Conservation (phyloP, 2,329 filamentous ascomycete species). For the Nectriaceae sp. region DNA sequence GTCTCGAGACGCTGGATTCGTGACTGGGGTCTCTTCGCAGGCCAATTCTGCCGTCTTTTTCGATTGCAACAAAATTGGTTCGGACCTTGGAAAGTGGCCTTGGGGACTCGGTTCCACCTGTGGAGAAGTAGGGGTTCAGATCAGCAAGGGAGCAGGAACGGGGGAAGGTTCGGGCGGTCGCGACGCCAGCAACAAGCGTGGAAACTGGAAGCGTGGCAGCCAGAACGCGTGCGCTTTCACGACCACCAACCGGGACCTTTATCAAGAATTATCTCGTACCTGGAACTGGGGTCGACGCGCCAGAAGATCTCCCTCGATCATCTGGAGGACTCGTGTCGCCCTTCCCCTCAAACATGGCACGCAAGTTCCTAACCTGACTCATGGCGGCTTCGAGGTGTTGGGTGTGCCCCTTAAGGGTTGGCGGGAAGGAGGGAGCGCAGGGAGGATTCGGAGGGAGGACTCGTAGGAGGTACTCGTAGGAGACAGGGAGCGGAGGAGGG, state of each 20-base stretch:
- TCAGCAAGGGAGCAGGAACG: conserved; percentile 23
- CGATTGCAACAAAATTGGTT: conserved; percentile 74
- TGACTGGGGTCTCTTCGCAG: conserved; percentile 44
- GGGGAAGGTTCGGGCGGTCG: neutral
- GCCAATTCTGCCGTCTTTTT: conserved; percentile 62
- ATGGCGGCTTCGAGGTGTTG: conserved; percentile 44
- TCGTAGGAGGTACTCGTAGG: too few relatives aligned
- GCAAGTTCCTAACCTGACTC: conserved; percentile 73
- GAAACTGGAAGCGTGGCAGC: neutral
- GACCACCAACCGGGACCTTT: too few relatives aligned
- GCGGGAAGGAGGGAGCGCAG: too few relatives aligned
- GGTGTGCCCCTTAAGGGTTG: neutral
- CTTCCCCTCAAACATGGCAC: conserved; percentile 80
- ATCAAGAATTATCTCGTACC: conserved; percentile 23
- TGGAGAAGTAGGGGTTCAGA: conserved; percentile 19
- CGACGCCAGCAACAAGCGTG: neutral
- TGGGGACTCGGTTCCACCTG: conserved; percentile 50
- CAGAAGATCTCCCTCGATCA: conserved; percentile 71
- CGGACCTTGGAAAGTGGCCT: conserved; percentile 74
- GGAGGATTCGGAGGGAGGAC: neutral
- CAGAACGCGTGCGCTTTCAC: neutral
- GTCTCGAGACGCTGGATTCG: conserved; percentile 40
- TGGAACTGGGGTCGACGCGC: conserved; percentile 40
- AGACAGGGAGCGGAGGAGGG: conserved; percentile 17
- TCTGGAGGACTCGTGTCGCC: conserved; percentile 66